Base-by-base conservation (phyloP, 768 basidiomycete species). In the Lentinula sp. region DNA sequence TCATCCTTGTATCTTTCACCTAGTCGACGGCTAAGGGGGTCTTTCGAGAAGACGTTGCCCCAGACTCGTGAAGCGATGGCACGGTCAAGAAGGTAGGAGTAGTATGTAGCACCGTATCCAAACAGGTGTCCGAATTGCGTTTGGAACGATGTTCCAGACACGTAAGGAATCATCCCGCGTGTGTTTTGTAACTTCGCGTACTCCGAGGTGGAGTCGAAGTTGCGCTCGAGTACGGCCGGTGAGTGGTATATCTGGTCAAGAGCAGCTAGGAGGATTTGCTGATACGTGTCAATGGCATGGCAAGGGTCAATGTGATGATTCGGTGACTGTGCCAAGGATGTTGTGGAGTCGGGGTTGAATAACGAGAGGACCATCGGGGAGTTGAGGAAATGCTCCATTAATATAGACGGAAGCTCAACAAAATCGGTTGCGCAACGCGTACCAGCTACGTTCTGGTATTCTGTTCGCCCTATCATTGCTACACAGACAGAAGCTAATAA, bases 351-450 rank as follows among this genome's bases (percentile, higher is more conserved):
- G 6, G 75, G 67, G 64, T 85, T 81, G 68, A 94, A 92, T 16
- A 96, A 83, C 5, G 89, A 85, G 23, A 98, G 83, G 33, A 98
- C 93, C 13, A 76, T 73, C 0, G 92, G 85, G 0, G 95, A 96
- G 45, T 83, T 88, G 45, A 96, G 83, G 78, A 99, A 98, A 69
- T 95, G 93, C 71, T 99, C 97, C 97, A 98, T 98, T 20, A 99
- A 84, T 67, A 98, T 95, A 9, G 96, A 98, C 0, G 97, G 97
- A 6, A 99, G 79, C 70, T 99, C 97, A 61, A 98, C 96, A 68
- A 99, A 97, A 70, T 99, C 97, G 0, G 97, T 99, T 0, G 97
- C 93, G 71, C 95, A 97, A 18, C 97, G 91, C 1, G 97, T 99
- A 15, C 97, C 97, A 0, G 95, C 88, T 5, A 98, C 95, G 68